Conservation (phyloP, 495 filamentous ascomycete species). For the Tuber umbilicatum region DNA sequence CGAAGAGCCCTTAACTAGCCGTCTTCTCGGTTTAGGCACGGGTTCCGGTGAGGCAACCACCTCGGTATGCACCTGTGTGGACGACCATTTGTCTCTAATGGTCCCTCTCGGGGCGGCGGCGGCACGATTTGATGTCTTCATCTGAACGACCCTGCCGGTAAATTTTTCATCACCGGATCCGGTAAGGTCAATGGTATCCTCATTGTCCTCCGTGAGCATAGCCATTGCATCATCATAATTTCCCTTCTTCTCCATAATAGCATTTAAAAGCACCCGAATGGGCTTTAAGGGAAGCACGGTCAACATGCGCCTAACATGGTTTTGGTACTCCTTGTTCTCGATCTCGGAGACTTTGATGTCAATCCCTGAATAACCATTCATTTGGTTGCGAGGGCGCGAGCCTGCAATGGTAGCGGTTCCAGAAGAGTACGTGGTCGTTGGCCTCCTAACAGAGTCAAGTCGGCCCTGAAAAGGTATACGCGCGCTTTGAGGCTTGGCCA, state of each 20-base stretch:
- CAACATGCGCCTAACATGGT: conserved; percentile 54
- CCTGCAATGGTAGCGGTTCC: conserved; percentile 25
- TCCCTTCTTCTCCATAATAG: conserved; percentile 50
- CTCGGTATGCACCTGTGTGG: conserved; percentile 44
- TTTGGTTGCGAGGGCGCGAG: conserved; percentile 38
- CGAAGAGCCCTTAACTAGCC: conserved; percentile 34
- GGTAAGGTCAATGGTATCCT: conserved; percentile 42
- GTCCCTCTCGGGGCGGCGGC: conserved; percentile 34
- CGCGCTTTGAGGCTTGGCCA: conserved; percentile 6
- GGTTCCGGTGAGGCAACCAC: conserved; percentile 33
- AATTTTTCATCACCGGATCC: conserved; percentile 45
- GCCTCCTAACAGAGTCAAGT: conserved; percentile 37
- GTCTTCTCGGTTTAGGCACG: conserved; percentile 36
- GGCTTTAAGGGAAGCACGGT: conserved; percentile 50
- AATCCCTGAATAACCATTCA: conserved; percentile 51
- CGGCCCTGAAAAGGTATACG: conserved; percentile 35
- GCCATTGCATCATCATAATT: conserved; percentile 58
- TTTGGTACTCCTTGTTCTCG: conserved; percentile 48
- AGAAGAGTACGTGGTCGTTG: conserved; percentile 26
- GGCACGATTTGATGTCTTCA: conserved; percentile 41
- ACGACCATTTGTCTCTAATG: conserved; percentile 45
- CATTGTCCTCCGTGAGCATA: conserved; percentile 44
- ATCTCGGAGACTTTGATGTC: conserved; percentile 54
- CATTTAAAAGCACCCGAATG: conserved; percentile 50
- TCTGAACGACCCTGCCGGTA: conserved; percentile 18